Evolutionary conservation across 192 early-diverging fungal species (phyloP).

Genomic region (Endogone sp.): DNA sequence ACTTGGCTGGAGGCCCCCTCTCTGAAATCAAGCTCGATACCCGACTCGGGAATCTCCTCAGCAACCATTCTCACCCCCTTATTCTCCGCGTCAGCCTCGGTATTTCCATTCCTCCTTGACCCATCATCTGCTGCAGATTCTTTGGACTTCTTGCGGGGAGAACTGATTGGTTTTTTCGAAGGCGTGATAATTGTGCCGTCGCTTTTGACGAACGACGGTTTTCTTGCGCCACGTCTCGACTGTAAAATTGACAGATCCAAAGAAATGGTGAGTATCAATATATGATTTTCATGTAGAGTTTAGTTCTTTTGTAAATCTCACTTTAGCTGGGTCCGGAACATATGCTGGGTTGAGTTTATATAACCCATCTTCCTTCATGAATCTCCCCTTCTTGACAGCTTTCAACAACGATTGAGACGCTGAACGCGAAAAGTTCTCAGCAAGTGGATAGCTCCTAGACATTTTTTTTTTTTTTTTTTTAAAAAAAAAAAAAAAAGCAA

Average conservation of each 20-base stretch:
- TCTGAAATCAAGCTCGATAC: neutral
- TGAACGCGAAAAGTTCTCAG: constrained; percentile 37
- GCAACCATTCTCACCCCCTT: neutral
- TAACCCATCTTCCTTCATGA: constrained; percentile 34
- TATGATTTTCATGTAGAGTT: neutral
- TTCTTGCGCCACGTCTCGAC: constrained; percentile 15
- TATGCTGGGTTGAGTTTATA: constrained; percentile 46
- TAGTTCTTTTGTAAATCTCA: neutral
- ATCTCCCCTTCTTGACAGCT: constrained; percentile 43
- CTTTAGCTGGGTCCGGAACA: constrained; percentile 28
- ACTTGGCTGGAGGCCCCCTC: neutral
- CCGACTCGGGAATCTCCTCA: neutral
- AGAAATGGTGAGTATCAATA: neutral
- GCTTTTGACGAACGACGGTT: constrained; percentile 10
- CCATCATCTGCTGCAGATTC: neutral
- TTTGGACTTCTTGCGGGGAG: neutral
- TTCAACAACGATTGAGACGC: constrained; percentile 45
- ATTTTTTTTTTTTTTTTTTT: neutral
- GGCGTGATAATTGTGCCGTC: constrained; percentile 12
- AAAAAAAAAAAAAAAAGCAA: no score
- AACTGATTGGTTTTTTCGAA: constrained; percentile 1
- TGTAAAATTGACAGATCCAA: neutral
- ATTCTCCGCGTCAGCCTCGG: neutral
- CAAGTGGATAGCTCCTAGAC: constrained; percentile 36
- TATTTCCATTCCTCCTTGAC: neutral